Conservation (phyloP, 108 stramenopile genomes). For the Cylindrotheca fusiformis region DNA sequence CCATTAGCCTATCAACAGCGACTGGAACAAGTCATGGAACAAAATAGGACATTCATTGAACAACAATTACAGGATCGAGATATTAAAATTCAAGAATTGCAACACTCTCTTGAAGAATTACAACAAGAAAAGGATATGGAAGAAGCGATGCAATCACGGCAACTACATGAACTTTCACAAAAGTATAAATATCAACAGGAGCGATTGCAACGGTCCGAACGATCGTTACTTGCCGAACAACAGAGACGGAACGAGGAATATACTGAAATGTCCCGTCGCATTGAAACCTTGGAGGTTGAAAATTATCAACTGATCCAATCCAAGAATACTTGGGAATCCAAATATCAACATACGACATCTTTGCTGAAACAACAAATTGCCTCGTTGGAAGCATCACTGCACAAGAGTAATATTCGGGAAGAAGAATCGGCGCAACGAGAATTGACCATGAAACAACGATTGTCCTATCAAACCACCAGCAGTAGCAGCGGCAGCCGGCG, state of each 20-base stretch:
- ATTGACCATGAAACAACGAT: background rate
- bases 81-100: background rate
- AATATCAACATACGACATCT: background rate
- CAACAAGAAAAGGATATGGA: background rate
- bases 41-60: background rate
- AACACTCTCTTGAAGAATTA: background rate
- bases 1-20: background rate
- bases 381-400: background rate
- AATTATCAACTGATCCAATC: background rate
- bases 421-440: background rate
- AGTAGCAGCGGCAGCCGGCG: no score
- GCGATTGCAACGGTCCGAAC: background rate
- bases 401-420: background rate
- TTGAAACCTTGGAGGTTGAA: background rate
- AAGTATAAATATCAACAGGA: background rate
- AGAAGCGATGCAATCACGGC: background rate
- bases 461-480: no score
- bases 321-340: background rate
- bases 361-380: background rate
- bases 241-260: background rate
- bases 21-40: background rate
- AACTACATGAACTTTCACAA: background rate
- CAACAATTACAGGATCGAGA: background rate
- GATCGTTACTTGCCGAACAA: background rate
- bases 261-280: background rate